phyloP scores from a whole-genome alignment of 768 basidiomycete genomes.

The Panellus pusillus region DNA sequence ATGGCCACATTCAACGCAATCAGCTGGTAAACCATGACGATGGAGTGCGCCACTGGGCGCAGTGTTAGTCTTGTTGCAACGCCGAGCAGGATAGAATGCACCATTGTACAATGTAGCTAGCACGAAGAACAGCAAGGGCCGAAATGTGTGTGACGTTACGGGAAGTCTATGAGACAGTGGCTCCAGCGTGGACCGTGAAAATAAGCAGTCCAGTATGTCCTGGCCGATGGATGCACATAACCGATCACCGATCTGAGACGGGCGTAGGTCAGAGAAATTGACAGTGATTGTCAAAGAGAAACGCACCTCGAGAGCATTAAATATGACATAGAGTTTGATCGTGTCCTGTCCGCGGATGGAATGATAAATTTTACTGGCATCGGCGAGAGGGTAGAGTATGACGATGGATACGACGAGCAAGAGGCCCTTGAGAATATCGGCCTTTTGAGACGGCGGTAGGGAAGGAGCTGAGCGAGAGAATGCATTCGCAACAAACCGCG shows the following conservation, averaged over 20 bases:
- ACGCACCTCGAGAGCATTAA: constrained; percentile 93
- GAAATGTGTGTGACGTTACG: constrained; percentile 63
- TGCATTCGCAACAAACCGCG: constrained; percentile 52
- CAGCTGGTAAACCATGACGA: constrained; percentile 96
- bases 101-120: constrained; percentile 83
- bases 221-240: constrained; percentile 96
- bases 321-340: constrained; percentile 98
- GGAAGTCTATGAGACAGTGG: constrained; percentile 63
- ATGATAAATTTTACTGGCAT: constrained; percentile 98
- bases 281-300: constrained; percentile 4
- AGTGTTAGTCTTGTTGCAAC: neutral
- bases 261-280: neutral
- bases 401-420: constrained; percentile 73
- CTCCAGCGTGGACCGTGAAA: constrained; percentile 87
- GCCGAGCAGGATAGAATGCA: constrained; percentile 35
- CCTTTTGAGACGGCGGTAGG: constrained; percentile 87
- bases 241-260: constrained; percentile 83
- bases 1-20: constrained; percentile 95
- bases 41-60: constrained; percentile 72
- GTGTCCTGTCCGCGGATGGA: constrained; percentile 97
- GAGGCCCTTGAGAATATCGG: constrained; percentile 82
- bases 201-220: constrained; percentile 94
- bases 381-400: constrained; percentile 79
- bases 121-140: constrained; percentile 81
- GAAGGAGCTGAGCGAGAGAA: constrained; percentile 50